Percentiles rank a stretch among this genome's conserved stretches.
These are phyloP conservation scores for Plicaturopsis crispa DNA, from an alignment of 768 basidiomycete genomes.

Conservation along the genomic window DNA sequence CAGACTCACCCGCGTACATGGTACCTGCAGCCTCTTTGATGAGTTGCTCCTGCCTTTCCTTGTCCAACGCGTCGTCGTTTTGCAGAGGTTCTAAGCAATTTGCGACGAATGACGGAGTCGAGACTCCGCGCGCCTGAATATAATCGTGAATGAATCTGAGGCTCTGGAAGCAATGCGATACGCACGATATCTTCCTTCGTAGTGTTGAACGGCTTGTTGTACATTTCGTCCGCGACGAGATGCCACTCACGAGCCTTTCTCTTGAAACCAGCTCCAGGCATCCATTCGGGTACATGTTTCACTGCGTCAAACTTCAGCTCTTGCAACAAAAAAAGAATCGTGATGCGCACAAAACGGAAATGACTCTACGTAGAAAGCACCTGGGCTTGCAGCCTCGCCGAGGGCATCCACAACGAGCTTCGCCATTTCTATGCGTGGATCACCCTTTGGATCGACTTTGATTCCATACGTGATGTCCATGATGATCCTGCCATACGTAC, in stretches of 20 bases:
- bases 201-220: constrained; percentile 20
- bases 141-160: too few species aligned
- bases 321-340: constrained; percentile 6
- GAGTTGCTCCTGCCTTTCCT: constrained; percentile 8
- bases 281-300: constrained; percentile 26
- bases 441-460: constrained; percentile 20
- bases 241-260: constrained; percentile 21
- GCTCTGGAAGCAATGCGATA: too few species aligned
- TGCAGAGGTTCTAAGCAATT: constrained; percentile 24
- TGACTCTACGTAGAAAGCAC: constrained; percentile 24
- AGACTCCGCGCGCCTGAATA: constrained; percentile 22
- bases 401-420: constrained; percentile 22
- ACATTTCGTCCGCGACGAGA: constrained; percentile 19
- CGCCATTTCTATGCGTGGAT: constrained; percentile 26
- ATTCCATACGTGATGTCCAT: constrained; percentile 32
- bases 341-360: constrained; percentile 21
- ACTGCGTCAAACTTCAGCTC: constrained; percentile 11
- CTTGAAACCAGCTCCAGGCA: constrained; percentile 29
- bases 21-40: constrained; percentile 2
- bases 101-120: constrained; percentile 24
- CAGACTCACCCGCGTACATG: neutral
- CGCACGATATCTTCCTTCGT: constrained; percentile 26
- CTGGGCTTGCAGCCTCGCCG: constrained; percentile 22
- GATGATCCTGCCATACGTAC: constrained; percentile 22
- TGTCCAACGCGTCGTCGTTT: constrained; percentile 17